phyloP scores from a whole-genome alignment of 352 stramenopile genomes.

The Phytophthora foliorum region DNA sequence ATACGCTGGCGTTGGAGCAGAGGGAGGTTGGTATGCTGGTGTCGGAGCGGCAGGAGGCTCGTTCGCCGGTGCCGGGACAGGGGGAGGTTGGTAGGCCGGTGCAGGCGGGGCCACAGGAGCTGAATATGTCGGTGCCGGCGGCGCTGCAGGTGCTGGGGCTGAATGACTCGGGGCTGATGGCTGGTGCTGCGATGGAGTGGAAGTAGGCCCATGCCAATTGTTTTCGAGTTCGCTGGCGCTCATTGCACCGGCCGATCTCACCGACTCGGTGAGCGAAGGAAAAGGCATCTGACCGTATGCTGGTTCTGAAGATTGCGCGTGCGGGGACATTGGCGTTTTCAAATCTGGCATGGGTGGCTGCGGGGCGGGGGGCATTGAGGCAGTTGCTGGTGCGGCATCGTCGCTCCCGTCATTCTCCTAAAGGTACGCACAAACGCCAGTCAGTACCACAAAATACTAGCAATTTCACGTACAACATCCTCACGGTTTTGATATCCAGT shows the following conservation, averaged over 20 bases:
- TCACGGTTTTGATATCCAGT: constrained; percentile 47
- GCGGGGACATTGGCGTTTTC: constrained; percentile 2
- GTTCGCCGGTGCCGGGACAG: constrained; percentile 14
- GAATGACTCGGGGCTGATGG: constrained; percentile 27
- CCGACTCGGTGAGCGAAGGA: constrained; percentile 65
- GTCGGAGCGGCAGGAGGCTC: constrained; percentile 14
- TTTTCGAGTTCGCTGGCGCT: constrained; percentile 40
- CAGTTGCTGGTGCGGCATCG: constrained; percentile 16
- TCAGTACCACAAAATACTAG: constrained; percentile 1
- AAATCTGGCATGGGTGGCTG: constrained; percentile 30
- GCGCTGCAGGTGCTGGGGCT: constrained; percentile 17
- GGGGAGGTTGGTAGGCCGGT: constrained; percentile 29
- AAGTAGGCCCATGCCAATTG: constrained; percentile 26
- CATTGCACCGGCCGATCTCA: constrained; percentile 43
- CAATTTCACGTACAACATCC: constrained; percentile 11
- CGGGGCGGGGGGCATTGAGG: constrained; percentile 2
- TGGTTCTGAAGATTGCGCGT: constrained; percentile 17
- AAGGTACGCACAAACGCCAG: background rate
- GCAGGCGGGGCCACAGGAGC: constrained; percentile 18
- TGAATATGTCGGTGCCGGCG: constrained; percentile 14
- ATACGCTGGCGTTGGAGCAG: constrained; percentile 25
- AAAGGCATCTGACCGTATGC: constrained; percentile 31
- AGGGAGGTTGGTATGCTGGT: constrained; percentile 26
- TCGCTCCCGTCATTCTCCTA: constrained; percentile 29
- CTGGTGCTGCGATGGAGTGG: constrained; percentile 1